Conservation (phyloP, 2,329 filamentous ascomycete species). For the Fusarium sp. region DNA sequence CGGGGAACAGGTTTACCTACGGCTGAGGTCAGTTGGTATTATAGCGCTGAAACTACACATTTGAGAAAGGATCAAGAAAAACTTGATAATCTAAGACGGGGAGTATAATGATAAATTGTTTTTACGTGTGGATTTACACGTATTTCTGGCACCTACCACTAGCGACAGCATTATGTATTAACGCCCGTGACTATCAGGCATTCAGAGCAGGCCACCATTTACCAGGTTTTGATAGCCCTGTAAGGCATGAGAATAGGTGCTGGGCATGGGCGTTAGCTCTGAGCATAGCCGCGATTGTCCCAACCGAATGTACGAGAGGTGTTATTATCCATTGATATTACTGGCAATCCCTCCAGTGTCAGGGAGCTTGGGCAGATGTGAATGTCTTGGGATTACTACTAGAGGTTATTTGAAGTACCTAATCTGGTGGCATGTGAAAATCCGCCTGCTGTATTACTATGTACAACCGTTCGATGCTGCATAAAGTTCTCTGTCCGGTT, state of each 20-base stretch:
- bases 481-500: conserved; percentile 7
- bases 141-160: not conserved
- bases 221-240: not conserved
- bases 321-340: not conserved
- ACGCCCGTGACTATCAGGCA: conserved; percentile 13
- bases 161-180: not conserved
- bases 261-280: not conserved
- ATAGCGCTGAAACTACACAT: not conserved
- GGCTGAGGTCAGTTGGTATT: not conserved
- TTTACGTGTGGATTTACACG: not conserved
- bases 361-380: not conserved
- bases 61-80: not conserved
- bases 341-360: not conserved
- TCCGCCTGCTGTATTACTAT: conserved; percentile 10
- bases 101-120: not conserved
- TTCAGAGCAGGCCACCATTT: not conserved
- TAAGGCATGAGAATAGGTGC: not conserved
- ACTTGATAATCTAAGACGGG: not conserved
- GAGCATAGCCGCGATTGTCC: not conserved
- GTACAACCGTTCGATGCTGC: conserved; percentile 17
- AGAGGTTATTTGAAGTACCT: not conserved
- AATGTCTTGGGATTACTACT: not conserved
- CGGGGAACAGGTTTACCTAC: not conserved
- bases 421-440: not conserved
- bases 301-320: not conserved